Base-by-base conservation (phyloP, 1,139 yeast species). In the Meyerozyma elateridarum region DNA sequence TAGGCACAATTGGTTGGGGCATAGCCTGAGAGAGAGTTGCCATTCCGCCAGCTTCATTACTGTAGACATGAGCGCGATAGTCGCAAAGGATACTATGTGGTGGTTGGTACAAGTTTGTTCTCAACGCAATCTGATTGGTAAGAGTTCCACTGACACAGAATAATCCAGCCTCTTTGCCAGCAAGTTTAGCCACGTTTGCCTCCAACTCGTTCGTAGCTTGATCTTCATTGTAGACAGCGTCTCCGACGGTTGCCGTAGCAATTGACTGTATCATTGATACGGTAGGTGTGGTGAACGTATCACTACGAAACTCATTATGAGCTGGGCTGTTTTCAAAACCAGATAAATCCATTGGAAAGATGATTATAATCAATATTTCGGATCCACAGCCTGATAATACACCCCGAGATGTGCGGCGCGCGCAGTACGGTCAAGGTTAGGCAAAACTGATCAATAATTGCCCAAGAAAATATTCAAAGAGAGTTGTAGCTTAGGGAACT, bases 121-220 rank as follows among this genome's bases (percentile, higher is more conserved):
- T 45, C 37, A 67, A 45, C 2, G 59, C 73, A 33, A 67, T 51
- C 42, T 67, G 73, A 46, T 67, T 67, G 18, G 70, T 62, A 46
- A 67, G 46, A n/a, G 73, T 67, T 6, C 73, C 73, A 40, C 66
- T 57, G 7, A 64, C 71, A 42, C 73, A 67, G 44, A 47, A 67
- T 24, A 67, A 51, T 2, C 65, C 70, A 1, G 70, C 63, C 30
- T 54, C 63, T 40, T 66, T 67, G 1, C 72, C 72, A 2, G 70
- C 56, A 26, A 66, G 26, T 12, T 50, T 41, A 8, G 62, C 61
- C 32, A 67, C 63, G 39, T 57, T 59, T 11, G 45, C 31, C 41
- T 67, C 72, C 31, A 67, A 49, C 19, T 45, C 40, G 19, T 47
- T 46, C 11, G 73, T 67, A 15, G 60, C 44, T 1, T 38, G 48